phyloP scores from a whole-genome alignment of 163 green algal genomes.

The Scenedesmus sp. region DNA sequence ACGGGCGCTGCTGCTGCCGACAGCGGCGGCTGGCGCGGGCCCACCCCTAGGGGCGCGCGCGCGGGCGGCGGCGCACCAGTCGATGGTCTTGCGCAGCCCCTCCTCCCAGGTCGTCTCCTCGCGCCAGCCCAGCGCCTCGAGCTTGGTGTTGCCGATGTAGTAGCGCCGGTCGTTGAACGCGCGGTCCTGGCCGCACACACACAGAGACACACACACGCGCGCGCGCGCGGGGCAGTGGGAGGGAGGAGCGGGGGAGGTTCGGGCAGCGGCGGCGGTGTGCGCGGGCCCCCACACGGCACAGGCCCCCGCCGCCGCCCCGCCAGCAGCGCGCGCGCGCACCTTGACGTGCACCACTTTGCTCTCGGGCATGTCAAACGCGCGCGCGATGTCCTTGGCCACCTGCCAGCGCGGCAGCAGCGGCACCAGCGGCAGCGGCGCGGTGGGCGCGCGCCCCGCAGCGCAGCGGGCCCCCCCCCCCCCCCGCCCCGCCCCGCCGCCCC shows the following conservation, averaged over 20 bases:
- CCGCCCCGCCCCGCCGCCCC: no score
- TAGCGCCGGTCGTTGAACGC: conserved; percentile 96
- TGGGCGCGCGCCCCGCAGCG: not conserved
- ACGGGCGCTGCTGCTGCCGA: not conserved
- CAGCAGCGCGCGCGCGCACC: no score
- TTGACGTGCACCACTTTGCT: conserved; percentile 80
- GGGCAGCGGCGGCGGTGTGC: no score
- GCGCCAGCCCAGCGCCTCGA: conserved; percentile 88
- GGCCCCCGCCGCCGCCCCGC: no score
- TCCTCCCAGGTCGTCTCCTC: conserved; percentile 88
- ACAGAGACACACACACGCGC: conserved; percentile 1
- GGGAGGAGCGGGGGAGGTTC: no score
- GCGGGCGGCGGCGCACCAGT: conserved; percentile 89
- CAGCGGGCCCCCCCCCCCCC: no score
- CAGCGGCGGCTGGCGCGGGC: no score
- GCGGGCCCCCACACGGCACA: no score
- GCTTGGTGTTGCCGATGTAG: conserved; percentile 93
- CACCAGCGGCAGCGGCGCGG: conserved; percentile 10
- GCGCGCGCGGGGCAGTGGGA: no score
- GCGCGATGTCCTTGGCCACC: conserved; percentile 82
- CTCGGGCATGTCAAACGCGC: conserved; percentile 55
- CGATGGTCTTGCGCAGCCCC: conserved; percentile 87
- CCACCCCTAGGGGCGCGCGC: no score
- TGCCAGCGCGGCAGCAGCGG: conserved; percentile 52
- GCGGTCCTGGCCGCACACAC: conserved; percentile 64